phyloP scores from a whole-genome alignment of 2,329 filamentous ascomycete species.

The Fusarium devonianum region DNA sequence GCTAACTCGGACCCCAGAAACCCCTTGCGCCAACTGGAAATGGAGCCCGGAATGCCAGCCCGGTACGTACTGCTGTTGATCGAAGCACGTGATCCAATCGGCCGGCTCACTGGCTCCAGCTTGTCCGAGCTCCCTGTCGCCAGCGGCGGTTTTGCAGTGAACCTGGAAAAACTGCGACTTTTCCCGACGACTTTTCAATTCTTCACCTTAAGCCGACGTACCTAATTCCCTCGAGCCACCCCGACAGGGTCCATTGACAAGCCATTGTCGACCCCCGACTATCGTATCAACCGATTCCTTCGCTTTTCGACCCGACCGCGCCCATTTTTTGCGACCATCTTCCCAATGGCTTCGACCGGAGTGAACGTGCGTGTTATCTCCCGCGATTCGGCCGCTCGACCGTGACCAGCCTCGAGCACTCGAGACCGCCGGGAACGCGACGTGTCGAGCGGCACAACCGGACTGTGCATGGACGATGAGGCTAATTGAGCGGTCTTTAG shows the following conservation, averaged over 20 bases:
- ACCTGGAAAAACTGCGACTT: slow-evolving; percentile 56
- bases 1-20: slow-evolving; percentile 16
- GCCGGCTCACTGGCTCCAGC: slow-evolving; percentile 40
- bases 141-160: slow-evolving; percentile 35
- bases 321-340: slow-evolving; percentile 51
- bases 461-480: slow-evolving; percentile 15
- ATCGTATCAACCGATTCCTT: slow-evolving; percentile 47
- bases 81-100: slow-evolving; percentile 39
- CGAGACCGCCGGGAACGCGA: slow-evolving; percentile 25
- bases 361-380: slow-evolving; percentile 66
- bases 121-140: slow-evolving; percentile 47
- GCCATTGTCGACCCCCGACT: slow-evolving; percentile 49
- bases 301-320: slow-evolving; percentile 49
- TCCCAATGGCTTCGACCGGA: slow-evolving; percentile 71
- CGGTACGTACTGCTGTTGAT: too few species aligned
- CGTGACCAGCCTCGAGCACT: slow-evolving; percentile 30
- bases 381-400: slow-evolving; percentile 38
- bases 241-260: slow-evolving; percentile 55
- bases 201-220: slow-evolving; percentile 50
- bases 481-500: slow-evolving; percentile 59
- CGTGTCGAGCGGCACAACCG: slow-evolving; percentile 25
- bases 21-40: slow-evolving; percentile 19
- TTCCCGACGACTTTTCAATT: slow-evolving; percentile 55
- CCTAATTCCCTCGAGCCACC: slow-evolving; percentile 51
- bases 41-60: not conserved